A percentile compares a stretch with the other conserved stretches of the same genome.
Evolutionary conservation across 2,329 filamentous ascomycete species (phyloP).

Genomic region (Phoma sp.): DNA sequence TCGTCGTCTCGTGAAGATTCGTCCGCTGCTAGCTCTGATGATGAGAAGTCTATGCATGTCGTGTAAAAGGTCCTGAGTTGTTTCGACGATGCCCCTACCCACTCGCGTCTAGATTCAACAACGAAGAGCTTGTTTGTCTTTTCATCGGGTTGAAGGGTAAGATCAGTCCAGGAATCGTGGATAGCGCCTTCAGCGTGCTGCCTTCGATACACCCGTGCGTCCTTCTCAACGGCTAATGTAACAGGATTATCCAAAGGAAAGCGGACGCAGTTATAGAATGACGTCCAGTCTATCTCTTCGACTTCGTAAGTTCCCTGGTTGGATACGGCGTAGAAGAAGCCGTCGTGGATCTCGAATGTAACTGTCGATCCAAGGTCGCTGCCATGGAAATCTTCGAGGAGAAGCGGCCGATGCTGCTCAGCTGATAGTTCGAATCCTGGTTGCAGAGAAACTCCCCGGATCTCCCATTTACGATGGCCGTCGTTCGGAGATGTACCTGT

Average conservation of each 20-base stretch:
- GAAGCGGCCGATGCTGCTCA: constrained; percentile 50
- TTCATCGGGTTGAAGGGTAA: constrained; percentile 68
- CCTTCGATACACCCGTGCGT: constrained; percentile 66
- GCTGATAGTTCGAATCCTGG: neutral
- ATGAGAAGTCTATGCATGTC: constrained; percentile 57
- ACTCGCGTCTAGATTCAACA: constrained; percentile 73
- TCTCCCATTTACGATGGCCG: constrained; percentile 67
- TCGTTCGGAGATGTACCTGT: constrained; percentile 58
- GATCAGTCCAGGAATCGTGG: constrained; percentile 74
- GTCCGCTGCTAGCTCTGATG: constrained; percentile 3
- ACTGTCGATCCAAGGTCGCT: constrained; percentile 70
- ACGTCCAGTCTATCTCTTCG: constrained; percentile 70
- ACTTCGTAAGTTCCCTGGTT: constrained; percentile 68
- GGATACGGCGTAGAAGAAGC: constrained; percentile 72
- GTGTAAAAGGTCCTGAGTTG: constrained; percentile 72
- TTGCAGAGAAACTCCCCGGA: constrained; percentile 54
- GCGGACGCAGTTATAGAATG: constrained; percentile 71
- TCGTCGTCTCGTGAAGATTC: constrained; percentile 6
- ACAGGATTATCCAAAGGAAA: constrained; percentile 62
- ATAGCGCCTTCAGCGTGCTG: constrained; percentile 73
- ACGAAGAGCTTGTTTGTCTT: constrained; percentile 64
- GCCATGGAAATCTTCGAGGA: constrained; percentile 66
- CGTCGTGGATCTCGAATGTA: constrained; percentile 73
- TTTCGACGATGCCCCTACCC: constrained; percentile 61
- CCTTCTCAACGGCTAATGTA: constrained; percentile 51